A percentile compares a stretch with the other conserved stretches of the same genome.
These are phyloP conservation scores for Nicotiana noctiflora DNA, from an alignment of 257 asterid species.

Conservation along the genomic window DNA sequence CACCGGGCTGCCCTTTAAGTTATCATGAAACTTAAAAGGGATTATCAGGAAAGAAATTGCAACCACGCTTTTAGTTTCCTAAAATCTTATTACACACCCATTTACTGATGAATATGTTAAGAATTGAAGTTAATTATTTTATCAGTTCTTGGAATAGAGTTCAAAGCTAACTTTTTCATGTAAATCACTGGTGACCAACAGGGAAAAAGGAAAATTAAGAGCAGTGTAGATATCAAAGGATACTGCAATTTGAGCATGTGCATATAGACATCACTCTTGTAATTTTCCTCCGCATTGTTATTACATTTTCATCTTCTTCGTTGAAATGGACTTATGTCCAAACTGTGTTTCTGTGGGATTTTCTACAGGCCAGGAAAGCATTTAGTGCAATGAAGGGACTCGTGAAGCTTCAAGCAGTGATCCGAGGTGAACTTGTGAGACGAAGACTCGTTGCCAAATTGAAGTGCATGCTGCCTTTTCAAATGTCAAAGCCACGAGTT, in stretches of 20 bases:
- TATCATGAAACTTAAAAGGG: neutral
- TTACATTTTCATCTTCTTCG: neutral
- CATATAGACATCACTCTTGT: neutral
- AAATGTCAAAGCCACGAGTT: slow-evolving; percentile 19
- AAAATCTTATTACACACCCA: neutral
- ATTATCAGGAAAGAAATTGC: neutral
- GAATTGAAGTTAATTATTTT: neutral
- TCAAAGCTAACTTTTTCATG: neutral
- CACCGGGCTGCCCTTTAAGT: too few relatives aligned
- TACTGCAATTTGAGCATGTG: too few relatives aligned
- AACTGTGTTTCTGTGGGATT: neutral
- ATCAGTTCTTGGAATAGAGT: neutral
- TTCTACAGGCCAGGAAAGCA: slow-evolving; percentile 68
- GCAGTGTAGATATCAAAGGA: too few relatives aligned
- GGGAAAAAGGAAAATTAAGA: too few relatives aligned
- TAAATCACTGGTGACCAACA: neutral
- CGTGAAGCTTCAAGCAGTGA: slow-evolving; percentile 79
- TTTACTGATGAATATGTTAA: neutral
- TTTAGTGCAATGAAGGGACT: slow-evolving; percentile 68
- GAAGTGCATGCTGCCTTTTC: slow-evolving; percentile 15
- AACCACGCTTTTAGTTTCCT: neutral
- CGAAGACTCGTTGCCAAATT: slow-evolving; percentile 25
- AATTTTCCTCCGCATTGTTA: neutral
- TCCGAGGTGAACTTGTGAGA: slow-evolving; percentile 70
- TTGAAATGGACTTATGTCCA: neutral